A percentile compares a stretch with the other conserved stretches of the same genome.
phyloP scores from a whole-genome alignment of 2,329 filamentous ascomycete genomes.

The Sporothrix mexicana region DNA sequence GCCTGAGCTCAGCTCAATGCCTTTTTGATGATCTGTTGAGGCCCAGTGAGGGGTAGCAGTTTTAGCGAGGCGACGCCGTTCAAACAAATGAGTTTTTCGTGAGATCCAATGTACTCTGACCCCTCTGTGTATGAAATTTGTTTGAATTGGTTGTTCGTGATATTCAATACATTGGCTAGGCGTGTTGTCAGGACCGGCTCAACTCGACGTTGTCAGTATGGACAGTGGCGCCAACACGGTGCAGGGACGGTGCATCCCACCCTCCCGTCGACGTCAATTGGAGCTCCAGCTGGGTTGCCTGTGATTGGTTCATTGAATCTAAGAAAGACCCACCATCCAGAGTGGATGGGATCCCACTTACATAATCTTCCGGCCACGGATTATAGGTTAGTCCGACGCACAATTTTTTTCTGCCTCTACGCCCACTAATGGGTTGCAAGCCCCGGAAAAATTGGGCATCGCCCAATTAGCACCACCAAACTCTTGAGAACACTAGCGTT shows the following conservation, averaged over 20 bases:
- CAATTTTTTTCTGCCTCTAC: slow-evolving; percentile 33
- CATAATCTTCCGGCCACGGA: slow-evolving; percentile 21
- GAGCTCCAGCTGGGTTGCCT: neutral
- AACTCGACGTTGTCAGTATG: slow-evolving; percentile 10
- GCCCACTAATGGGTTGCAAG: slow-evolving; percentile 28
- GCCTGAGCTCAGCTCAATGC: neutral
- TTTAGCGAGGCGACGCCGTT: neutral
- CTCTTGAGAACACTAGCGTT: too few species aligned
- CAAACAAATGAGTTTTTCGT: too few species aligned
- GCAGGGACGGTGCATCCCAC: slow-evolving; percentile 11
- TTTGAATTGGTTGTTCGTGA: neutral
- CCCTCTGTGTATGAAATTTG: too few species aligned
- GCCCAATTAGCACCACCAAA: slow-evolving; percentile 3
- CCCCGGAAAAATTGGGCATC: slow-evolving; percentile 30
- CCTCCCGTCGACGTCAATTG: neutral
- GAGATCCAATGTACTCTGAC: too few species aligned
- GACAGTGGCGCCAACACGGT: slow-evolving; percentile 15
- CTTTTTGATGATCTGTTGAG: neutral
- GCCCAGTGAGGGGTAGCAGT: neutral
- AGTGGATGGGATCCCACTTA: neutral
- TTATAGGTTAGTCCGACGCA: slow-evolving; percentile 36
- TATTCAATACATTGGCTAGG: neutral
- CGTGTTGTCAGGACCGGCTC: too few species aligned
- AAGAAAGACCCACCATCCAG: neutral
- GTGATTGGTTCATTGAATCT: neutral